A percentile compares a stretch with the other conserved stretches of the same genome.
Evolutionary conservation across 2,329 filamentous ascomycete genomes (phyloP).

Genomic region (Sordariomycetes sp.): DNA sequence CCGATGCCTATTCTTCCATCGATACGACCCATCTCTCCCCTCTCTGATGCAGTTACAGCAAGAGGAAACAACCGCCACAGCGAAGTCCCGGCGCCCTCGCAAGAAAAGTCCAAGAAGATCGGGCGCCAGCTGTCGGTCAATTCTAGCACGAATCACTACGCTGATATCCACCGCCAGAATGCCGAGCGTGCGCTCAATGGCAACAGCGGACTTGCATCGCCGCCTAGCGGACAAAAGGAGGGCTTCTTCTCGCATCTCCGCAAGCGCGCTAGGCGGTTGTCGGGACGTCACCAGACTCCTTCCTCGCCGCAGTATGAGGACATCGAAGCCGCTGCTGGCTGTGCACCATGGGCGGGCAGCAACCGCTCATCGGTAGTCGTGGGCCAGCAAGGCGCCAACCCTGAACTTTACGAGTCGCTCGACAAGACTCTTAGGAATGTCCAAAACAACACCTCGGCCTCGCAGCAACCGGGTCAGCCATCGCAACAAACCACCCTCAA

Average conservation of each 20-base stretch:
- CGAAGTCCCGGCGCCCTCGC: conserved; percentile 33
- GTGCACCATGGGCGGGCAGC: conserved; percentile 59
- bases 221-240: conserved; percentile 75
- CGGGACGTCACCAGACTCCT: conserved; percentile 78
- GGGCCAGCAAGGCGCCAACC: conserved; percentile 45
- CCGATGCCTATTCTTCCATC: conserved; percentile 96
- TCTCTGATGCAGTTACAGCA: conserved; percentile 88
- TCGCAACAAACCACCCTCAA: conserved; percentile 39
- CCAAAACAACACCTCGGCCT: conserved; percentile 38
- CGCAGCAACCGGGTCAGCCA: conserved; percentile 13
- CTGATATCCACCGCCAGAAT: conserved; percentile 81
- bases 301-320: conserved; percentile 76
- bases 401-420: conserved; percentile 50
- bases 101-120: conserved; percentile 81
- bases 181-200: conserved; percentile 86
- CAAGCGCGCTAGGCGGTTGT: conserved; percentile 86
- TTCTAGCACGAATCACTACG: conserved; percentile 87
- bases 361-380: conserved; percentile 78
- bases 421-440: conserved; percentile 48
- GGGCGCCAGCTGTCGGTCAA: conserved; percentile 87
- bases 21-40: conserved; percentile 87
- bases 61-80: conserved; percentile 65
- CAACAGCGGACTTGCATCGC: conserved; percentile 64
- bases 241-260: conserved; percentile 97
- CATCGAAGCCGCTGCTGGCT: conserved; percentile 85